phyloP scores from a whole-genome alignment of 257 asterid species.

The Coffea canephora region DNA sequence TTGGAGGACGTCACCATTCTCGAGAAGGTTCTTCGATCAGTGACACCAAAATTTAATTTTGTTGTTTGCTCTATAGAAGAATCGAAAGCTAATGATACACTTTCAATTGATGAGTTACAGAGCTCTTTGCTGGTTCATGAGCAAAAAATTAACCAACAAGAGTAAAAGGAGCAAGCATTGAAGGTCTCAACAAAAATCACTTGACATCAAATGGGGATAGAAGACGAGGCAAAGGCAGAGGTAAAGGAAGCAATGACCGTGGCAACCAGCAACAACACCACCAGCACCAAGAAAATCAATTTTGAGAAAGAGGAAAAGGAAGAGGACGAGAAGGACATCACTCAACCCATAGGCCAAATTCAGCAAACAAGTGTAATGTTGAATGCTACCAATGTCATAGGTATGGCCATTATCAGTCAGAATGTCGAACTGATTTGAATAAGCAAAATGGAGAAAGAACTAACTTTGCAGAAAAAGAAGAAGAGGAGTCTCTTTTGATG shows the following conservation, averaged over 20 bases:
- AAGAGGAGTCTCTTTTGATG: conserved; percentile 15
- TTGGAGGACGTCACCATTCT: not conserved
- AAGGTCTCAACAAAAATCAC: not conserved
- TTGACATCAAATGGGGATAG: not conserved
- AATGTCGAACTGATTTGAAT: conserved; percentile 11
- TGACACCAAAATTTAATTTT: not conserved
- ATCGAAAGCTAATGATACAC: not conserved
- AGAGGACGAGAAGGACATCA: no score
- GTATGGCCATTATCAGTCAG: not conserved
- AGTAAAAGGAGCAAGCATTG: conserved; percentile 3
- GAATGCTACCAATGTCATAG: no score
- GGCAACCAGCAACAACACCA: not conserved
- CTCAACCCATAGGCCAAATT: no score
- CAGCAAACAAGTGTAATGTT: no score
- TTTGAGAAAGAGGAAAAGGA: conserved; percentile 7
- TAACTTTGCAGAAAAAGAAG: conserved; percentile 16
- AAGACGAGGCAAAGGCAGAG: not conserved
- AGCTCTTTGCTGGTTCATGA: not conserved
- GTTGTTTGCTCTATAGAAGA: not conserved
- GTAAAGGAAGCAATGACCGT: not conserved
- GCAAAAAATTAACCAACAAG: not conserved
- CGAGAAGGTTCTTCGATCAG: not conserved
- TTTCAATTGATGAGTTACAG: not conserved
- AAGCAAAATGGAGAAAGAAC: not conserved
- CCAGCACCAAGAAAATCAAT: not conserved